Evolutionary conservation across 2,329 filamentous ascomycete genomes (phyloP), one percentile per base, ranked within the genome.

Genomic region (Cercospora citrullina): DNA sequence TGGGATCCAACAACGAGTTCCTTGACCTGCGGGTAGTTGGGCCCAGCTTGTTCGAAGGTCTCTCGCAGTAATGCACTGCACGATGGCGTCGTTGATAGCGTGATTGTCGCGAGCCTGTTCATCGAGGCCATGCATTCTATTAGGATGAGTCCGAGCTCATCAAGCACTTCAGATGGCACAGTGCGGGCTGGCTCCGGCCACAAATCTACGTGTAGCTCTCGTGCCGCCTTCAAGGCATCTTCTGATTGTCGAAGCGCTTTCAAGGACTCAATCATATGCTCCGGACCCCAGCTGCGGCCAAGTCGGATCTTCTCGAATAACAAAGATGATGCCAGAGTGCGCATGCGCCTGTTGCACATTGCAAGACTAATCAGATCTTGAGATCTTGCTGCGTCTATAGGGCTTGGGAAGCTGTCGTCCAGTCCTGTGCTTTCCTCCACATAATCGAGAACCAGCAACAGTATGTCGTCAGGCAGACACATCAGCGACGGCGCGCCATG

Each of bases 381-480:
- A 10, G 21, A 21, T 6, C n/a, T 18, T 36, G 55, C 9, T 4
- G 31, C 55, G 9, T 33, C 18, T 23, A 30, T n/a, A 23, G 30
- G n/a, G 31, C 31, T 59, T 18, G n/a, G 26, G 26, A n/a, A 12
- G 10, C 30, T 9, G 5, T 18, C n/a, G 4, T 59, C 10, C 30
- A 5, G 16, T 59, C 30, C 14, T 39, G 23, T 12, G 9, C 14
- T 12, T 31, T 16, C 12, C 18, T 21, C 28, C 6, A 48, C 21
- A 30, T 51, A 21, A 3, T 57, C 61, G 9, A 63, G 48, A 16
- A 63, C 36, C 45, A 63, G 26, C n/a, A 53, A 51, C 10, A 63
- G 42, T 5, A 63, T 36, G 12, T 63, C 61, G 28, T 63, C 61
- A 14, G 61, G 61, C 45, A 63, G 30, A 28, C 61, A 63, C 61